Percentiles rank a stretch among this genome's conserved stretches.
These are phyloP conservation scores for Phytophthora pini DNA, from an alignment of 352 stramenopile species.

Conservation along the genomic window DNA sequence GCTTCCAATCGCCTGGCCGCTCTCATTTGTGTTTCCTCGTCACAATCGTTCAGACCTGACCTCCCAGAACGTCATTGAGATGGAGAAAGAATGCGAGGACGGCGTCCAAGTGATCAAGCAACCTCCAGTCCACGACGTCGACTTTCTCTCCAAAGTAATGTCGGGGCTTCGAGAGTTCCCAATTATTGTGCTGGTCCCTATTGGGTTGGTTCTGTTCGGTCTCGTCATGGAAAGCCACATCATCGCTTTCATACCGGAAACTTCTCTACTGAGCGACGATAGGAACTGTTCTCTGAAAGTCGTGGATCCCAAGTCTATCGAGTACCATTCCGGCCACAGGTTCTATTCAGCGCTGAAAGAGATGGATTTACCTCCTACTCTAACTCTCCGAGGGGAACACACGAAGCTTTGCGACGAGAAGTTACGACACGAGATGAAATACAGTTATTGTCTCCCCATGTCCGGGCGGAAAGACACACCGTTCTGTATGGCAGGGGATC, in stretches of 20 bases:
- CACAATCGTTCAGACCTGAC: not conserved
- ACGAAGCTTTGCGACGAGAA: slow-evolving; percentile 24
- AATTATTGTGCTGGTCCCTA: slow-evolving; percentile 12
- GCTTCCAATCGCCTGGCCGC: not conserved
- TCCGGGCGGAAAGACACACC: slow-evolving; percentile 47
- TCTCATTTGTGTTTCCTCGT: slow-evolving; percentile 2
- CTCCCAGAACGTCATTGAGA: not conserved
- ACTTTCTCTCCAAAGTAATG: not conserved
- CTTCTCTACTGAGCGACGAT: slow-evolving; percentile 8
- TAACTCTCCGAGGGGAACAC: slow-evolving; percentile 31
- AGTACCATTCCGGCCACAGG: slow-evolving; percentile 29
- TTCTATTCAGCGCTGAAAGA: slow-evolving; percentile 30
- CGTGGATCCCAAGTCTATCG: slow-evolving; percentile 10
- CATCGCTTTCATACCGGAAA: slow-evolving; percentile 7
- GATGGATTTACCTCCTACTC: slow-evolving; percentile 12
- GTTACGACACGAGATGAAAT: slow-evolving; percentile 7
- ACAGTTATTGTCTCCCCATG: slow-evolving; percentile 55
- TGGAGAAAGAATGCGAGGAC: slow-evolving; percentile 2
- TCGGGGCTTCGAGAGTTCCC: slow-evolving; percentile 4
- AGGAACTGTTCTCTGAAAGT: slow-evolving; percentile 3
- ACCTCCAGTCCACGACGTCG: not conserved
- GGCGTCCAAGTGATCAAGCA: slow-evolving; percentile 5
- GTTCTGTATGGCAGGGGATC: slow-evolving; percentile 49
- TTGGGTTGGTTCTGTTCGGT: slow-evolving; percentile 14
- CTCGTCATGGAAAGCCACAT: slow-evolving; percentile 9